Evolutionary conservation across 2,329 filamentous ascomycete species (phyloP).

Genomic region (Stachybotrys chlorohalonatus): DNA sequence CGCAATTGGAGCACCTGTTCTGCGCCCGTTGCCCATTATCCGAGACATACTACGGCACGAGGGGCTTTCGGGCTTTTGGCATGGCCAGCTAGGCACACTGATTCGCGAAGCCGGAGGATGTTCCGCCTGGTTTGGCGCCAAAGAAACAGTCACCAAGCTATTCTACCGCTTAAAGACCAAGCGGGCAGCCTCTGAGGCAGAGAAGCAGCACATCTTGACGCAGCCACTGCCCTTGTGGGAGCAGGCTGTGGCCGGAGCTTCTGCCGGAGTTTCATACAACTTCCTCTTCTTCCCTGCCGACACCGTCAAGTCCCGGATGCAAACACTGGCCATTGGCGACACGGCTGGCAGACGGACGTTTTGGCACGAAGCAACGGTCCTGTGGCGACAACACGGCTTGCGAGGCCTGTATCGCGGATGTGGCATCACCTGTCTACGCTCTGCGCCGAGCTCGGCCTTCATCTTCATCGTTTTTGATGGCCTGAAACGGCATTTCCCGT

Average conservation of each 20-base stretch:
- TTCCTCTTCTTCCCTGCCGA: slow-evolving; percentile 96
- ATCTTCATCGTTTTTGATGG: slow-evolving; percentile 96
- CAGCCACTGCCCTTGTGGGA: slow-evolving; percentile 69
- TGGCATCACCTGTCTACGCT: slow-evolving; percentile 80
- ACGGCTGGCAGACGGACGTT: slow-evolving; percentile 56
- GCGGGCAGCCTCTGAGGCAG: slow-evolving; percentile 25
- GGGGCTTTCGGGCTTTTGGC: slow-evolving; percentile 84
- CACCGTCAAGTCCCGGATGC: slow-evolving; percentile 95
- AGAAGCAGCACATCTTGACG: slow-evolving; percentile 31
- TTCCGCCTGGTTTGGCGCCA: slow-evolving; percentile 90
- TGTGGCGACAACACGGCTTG: slow-evolving; percentile 79
- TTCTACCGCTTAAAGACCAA: slow-evolving; percentile 53
- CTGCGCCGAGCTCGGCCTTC: slow-evolving; percentile 92
- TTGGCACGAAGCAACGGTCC: slow-evolving; percentile 54
- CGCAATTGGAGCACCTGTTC: slow-evolving; percentile 33
- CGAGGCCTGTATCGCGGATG: slow-evolving; percentile 88
- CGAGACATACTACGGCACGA: slow-evolving; percentile 72
- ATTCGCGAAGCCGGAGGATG: slow-evolving; percentile 90
- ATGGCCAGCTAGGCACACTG: slow-evolving; percentile 85
- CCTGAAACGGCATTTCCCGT: slow-evolving; percentile 59
- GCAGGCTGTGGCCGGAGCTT: slow-evolving; percentile 78
- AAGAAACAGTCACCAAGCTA: slow-evolving; percentile 67
- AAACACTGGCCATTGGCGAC: slow-evolving; percentile 66
- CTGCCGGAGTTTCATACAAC: slow-evolving; percentile 89
- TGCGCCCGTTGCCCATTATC: slow-evolving; percentile 63